These are phyloP conservation scores for Coniochaeta sp. DNA, from an alignment of 2,329 filamentous ascomycete species.

Conservation along the genomic window DNA sequence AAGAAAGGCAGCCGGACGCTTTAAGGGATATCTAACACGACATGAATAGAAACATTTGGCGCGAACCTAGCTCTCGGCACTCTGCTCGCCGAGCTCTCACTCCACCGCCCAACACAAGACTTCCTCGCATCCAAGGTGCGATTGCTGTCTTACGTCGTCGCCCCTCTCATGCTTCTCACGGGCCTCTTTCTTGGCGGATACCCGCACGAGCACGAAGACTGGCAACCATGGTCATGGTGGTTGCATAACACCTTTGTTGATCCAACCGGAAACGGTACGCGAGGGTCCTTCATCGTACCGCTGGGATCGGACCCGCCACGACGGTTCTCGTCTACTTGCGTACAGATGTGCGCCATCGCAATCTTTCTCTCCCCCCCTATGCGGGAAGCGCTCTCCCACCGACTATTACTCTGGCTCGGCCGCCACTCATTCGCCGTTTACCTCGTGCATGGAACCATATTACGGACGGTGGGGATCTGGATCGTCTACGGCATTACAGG, in stretches of 20 bases:
- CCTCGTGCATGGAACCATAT: slow-evolving; percentile 43
- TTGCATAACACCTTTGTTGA: slow-evolving; percentile 16
- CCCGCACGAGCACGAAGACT: slow-evolving; percentile 41
- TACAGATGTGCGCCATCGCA: slow-evolving; percentile 39
- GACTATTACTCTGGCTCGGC: slow-evolving; percentile 44
- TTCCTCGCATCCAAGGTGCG: slow-evolving; percentile 33
- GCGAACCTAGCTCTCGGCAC: slow-evolving; percentile 43
- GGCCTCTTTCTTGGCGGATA: slow-evolving; percentile 41
- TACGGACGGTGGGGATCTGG: slow-evolving; percentile 42
- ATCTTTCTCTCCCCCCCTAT: slow-evolving; percentile 40
- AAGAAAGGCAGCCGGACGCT: background rate
- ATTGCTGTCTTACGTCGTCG: slow-evolving; percentile 21
- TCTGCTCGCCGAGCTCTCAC: slow-evolving; percentile 41
- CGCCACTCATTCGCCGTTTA: slow-evolving; percentile 48
- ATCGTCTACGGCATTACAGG: slow-evolving; percentile 41
- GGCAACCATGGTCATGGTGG: slow-evolving; percentile 34
- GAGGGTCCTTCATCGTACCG: slow-evolving; percentile 36
- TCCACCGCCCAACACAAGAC: slow-evolving; percentile 34
- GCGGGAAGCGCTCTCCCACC: slow-evolving; percentile 40
- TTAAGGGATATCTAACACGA: background rate
- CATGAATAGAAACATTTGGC: slow-evolving; percentile 38
- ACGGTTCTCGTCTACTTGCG: slow-evolving; percentile 37
- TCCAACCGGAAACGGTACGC: slow-evolving; percentile 26
- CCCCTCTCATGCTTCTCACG: slow-evolving; percentile 26
- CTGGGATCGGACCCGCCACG: slow-evolving; percentile 28